Percentiles rank a stretch among this genome's conserved stretches.
These are phyloP conservation scores for Sporisorium reilianum DNA, from an alignment of 1,284 basidiomycete species.

Conservation along the genomic window DNA sequence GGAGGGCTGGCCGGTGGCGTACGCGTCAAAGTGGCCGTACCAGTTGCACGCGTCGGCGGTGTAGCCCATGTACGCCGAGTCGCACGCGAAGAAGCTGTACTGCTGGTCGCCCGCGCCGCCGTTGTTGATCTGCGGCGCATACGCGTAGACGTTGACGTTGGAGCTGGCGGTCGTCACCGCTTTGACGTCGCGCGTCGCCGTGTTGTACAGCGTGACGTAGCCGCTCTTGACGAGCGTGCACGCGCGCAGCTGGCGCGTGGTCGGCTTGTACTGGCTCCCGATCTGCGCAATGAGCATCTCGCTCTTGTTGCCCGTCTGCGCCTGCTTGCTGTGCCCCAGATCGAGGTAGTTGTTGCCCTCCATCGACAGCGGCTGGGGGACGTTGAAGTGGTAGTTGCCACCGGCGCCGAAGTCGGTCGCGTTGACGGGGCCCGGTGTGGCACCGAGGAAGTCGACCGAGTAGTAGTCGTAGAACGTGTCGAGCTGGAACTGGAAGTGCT, in stretches of 20 bases:
- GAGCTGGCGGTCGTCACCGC: no score
- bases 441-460: slow-evolving; percentile 12
- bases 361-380: no score
- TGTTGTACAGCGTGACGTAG: no score
- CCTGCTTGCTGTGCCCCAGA: no score
- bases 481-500: slow-evolving; percentile 25
- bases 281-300: no score
- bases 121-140: not conserved
- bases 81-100: slow-evolving; percentile 1
- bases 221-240: no score
- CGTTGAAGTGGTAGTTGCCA: slow-evolving; percentile 7
- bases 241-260: no score
- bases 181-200: no score
- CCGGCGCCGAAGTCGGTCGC: not conserved
- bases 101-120: not conserved
- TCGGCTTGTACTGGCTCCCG: no score
- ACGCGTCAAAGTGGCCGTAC: not conserved
- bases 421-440: slow-evolving; percentile 7
- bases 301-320: no score
- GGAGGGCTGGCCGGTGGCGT: not conserved
- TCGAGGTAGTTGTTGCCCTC: no score
- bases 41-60: not conserved
- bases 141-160: not conserved
- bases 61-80: slow-evolving; percentile 3
- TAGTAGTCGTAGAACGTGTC: slow-evolving; percentile 4